Evolutionary conservation across 257 asterid genomes (phyloP), one percentile per base, ranked within the genome.

Genomic region (Eustoma russellianum): DNA sequence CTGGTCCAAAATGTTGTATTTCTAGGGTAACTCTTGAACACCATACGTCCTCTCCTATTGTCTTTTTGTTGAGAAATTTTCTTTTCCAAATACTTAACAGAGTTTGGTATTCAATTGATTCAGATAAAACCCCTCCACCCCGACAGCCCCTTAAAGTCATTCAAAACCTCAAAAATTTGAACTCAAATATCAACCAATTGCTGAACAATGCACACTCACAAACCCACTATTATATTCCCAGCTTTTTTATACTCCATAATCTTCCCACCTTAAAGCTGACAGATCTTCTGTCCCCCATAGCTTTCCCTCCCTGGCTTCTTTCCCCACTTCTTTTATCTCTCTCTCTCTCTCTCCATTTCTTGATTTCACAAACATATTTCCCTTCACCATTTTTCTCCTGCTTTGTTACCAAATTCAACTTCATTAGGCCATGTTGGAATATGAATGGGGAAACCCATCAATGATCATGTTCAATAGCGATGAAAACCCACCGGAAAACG

Each of bases 391-490:
- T 67, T 66, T 5, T 52, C 68, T 61, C 53, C 52, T 63, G 57
- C 58, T 24, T 51, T 57, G 59, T 41, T 5, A 38, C 43, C 43
- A 38, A 38, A 38, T 38, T 38, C 12, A 44, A 54, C 40, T 30
- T 28, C 55, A 15, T 52, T 12, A 48, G 70, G 56, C 50, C 44
- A 90, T 91, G 98, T 62, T 91, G 98, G 88, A 85, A 50, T 91
- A 87, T 35, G 96, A 81, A 63, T 87, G 98, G 98, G 90, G 82
- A 5, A 86, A 75, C 75, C 91, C 87, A 19, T 77, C 94, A 0
- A 19, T 81, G 59, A 69, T 78, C 66, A 83, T 90, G 77, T 77
- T 86, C 47, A 57, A 86, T 24, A 80, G 61, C 7, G 94, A 89
- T 0, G 93, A 90, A 54, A 72, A 64, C 13, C 56, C 40, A 1